A percentile compares a stretch with the other conserved stretches of the same genome.
phyloP scores from a whole-genome alignment of 352 stramenopile species.

The Pythium rhizo-oryzae region DNA sequence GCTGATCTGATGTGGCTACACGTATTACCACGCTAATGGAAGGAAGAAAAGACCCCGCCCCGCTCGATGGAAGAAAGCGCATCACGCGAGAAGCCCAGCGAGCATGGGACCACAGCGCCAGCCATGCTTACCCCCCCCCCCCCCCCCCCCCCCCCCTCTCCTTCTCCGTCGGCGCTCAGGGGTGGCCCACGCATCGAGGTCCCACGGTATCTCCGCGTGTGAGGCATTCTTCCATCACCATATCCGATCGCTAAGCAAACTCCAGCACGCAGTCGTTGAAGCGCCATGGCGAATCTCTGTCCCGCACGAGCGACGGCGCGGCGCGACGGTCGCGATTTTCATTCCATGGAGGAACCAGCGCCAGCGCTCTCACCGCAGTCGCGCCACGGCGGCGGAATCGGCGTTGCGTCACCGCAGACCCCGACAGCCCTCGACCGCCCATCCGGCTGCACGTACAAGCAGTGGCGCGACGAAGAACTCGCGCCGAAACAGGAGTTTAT shows the following conservation, averaged over 20 bases:
- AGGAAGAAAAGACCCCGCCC: not conserved
- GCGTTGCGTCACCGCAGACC: not conserved
- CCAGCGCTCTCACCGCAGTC: not conserved
- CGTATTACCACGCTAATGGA: not conserved
- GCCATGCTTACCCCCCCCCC: no score
- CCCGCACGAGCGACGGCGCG: not conserved
- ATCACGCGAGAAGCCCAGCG: not conserved
- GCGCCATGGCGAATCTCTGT: not conserved
- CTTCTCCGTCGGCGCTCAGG: no score
- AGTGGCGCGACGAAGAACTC: not conserved
- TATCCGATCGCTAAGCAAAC: not conserved
- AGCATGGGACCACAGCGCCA: not conserved
- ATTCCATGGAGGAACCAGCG: not conserved
- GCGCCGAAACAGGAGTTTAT: constrained; percentile 4
- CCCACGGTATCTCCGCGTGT: not conserved
- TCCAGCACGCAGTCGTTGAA: not conserved
- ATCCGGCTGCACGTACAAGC: constrained; percentile 15
- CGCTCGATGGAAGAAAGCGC: not conserved
- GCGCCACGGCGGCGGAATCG: no score
- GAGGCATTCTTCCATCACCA: not conserved
- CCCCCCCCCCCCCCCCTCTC: not conserved
- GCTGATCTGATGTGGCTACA: not conserved
- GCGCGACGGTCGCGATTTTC: not conserved
- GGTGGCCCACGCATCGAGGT: not conserved
- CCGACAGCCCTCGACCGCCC: not conserved